Evolutionary conservation across 2,329 filamentous ascomycete species (phyloP), one percentile per base, ranked within the genome.

Genomic region (Fusarium continuum): DNA sequence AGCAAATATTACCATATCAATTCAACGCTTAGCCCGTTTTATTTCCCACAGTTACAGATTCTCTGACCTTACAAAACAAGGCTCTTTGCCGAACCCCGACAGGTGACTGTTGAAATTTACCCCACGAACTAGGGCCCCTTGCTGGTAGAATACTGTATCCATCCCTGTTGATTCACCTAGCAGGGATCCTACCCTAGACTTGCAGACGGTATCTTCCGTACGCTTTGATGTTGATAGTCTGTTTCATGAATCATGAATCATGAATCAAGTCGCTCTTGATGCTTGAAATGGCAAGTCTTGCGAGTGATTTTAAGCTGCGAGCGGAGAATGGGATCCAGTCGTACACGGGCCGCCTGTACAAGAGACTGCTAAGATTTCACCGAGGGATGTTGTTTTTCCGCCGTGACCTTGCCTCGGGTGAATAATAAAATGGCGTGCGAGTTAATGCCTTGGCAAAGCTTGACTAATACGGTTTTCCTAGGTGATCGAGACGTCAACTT

Each of bases 111-210:
- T 43, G 23, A 19, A 25, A 26, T 29, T 8, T 54, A 49, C 60
- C 59, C 53, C 59, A 63, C 53, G 40, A 55, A 43, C 55, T 31
- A 20, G 39, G 19, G 26, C 20, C 14, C 10, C 17, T n/a, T n/a
- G n/a, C 11, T 36, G 16, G 17, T 11, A 22, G 17, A 14, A n/a
- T n/a, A n/a, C n/a, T n/a, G n/a, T n/a, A n/a, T n/a, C n/a, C n/a
- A n/a, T n/a, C n/a, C n/a, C n/a, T n/a, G n/a, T n/a, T n/a, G n/a
- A n/a, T n/a, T n/a, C n/a, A n/a, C n/a, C n/a, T n/a, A n/a, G n/a
- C 16, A 22, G 17, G 5, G n/a, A n/a, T 14, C 29, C 19, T 29
- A 60, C 48, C 56, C 48, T 60, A 46, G 55, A 60, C 40, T 25
- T 17, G 14, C 5, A 19, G 11, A 10, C 35, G 35, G 45, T 19